Conservation (phyloP, 495 filamentous ascomycete species). For the Talaromyces ruber region DNA sequence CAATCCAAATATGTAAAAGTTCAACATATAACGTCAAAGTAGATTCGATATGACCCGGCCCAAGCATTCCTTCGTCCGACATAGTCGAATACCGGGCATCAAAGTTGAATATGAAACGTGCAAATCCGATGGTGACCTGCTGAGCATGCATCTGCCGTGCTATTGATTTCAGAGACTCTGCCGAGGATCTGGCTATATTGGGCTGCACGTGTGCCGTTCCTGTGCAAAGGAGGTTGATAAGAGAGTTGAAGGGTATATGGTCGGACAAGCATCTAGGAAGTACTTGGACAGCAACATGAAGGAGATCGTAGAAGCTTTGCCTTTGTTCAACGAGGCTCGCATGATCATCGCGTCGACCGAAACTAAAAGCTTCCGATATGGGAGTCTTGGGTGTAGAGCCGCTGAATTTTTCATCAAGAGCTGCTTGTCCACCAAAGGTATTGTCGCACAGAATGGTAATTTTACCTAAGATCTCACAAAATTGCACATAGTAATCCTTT, state of each 20-base stretch:
- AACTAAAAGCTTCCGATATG: constrained; percentile 88
- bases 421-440: constrained; percentile 91
- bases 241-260: constrained; percentile 84
- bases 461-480: constrained; percentile 91
- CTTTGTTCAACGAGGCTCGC: constrained; percentile 67
- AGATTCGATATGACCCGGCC: constrained; percentile 88
- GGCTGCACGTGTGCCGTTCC: constrained; percentile 92
- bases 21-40: constrained; percentile 91
- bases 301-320: constrained; percentile 89
- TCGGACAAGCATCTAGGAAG: constrained; percentile 85
- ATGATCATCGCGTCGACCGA: constrained; percentile 73
- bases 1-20: constrained; percentile 90
- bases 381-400: constrained; percentile 84
- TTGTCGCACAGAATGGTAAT: constrained; percentile 95
- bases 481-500: constrained; percentile 75
- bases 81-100: constrained; percentile 95
- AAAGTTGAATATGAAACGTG: constrained; percentile 95
- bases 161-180: constrained; percentile 89
- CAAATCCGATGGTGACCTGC: constrained; percentile 93
- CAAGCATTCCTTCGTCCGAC: constrained; percentile 96
- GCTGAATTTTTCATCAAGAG: constrained; percentile 89
- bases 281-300: constrained; percentile 93
- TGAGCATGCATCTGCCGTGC: constrained; percentile 89
- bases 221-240: constrained; percentile 93
- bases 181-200: constrained; percentile 87